phyloP scores from a whole-genome alignment of 78 protist species.

The Blattamonas nauphoetae region DNA sequence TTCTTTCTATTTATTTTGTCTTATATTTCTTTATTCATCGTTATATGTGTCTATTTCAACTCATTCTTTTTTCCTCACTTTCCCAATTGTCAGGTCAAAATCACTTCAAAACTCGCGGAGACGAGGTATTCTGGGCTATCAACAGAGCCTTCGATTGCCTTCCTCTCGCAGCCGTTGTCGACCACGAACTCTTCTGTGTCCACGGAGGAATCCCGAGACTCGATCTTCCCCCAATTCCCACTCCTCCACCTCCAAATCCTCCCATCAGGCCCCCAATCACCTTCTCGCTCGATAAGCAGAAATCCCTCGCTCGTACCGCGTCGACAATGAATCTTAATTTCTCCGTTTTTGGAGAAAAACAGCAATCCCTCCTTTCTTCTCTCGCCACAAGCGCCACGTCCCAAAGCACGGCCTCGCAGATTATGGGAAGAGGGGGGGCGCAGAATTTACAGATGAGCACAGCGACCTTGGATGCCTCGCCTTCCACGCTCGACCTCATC shows the following conservation, averaged over 20 bases:
- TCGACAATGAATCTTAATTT: neutral
- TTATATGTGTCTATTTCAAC: too few relatives aligned
- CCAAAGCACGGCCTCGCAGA: too few relatives aligned
- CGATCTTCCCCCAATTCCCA: neutral
- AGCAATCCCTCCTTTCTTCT: too few relatives aligned
- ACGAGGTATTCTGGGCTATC: neutral
- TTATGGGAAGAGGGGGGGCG: too few relatives aligned
- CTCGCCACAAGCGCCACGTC: too few relatives aligned
- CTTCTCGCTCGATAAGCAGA: neutral
- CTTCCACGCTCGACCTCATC: neutral
- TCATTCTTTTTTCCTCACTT: neutral
- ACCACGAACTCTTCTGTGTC: neutral
- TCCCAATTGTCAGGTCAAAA: neutral
- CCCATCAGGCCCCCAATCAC: neutral
- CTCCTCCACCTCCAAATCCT: neutral
- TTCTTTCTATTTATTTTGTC: too few relatives aligned
- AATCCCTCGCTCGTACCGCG: neutral
- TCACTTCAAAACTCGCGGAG: neutral
- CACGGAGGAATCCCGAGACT: neutral
- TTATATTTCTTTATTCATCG: too few relatives aligned
- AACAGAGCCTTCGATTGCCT: conserved; percentile 6
- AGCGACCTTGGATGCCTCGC: neutral
- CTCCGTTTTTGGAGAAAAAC: neutral
- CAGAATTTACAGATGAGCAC: neutral
- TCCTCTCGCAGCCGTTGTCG: neutral